These are phyloP conservation scores for Hemileccinum impolitum DNA, from an alignment of 768 basidiomycete species.

Conservation along the genomic window DNA sequence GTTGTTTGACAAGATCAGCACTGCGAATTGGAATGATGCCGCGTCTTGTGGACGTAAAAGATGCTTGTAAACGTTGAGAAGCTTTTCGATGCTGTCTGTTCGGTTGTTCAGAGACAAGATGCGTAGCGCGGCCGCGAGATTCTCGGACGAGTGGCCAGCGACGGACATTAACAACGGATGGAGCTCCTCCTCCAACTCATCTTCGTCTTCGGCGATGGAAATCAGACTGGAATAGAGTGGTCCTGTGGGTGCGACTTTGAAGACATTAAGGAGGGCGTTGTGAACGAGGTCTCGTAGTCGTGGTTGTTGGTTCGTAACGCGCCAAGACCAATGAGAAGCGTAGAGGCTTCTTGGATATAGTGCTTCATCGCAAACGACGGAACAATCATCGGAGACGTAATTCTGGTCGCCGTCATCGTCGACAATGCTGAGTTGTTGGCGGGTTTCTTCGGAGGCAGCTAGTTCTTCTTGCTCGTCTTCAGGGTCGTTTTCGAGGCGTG, in stretches of 20 bases:
- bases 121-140: slow-evolving; percentile 52
- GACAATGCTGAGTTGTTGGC: slow-evolving; percentile 8
- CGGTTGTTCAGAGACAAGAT: slow-evolving; percentile 43
- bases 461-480: slow-evolving; percentile 27
- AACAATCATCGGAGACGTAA: slow-evolving; percentile 21
- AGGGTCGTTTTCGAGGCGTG: slow-evolving; percentile 10
- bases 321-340: slow-evolving; percentile 51
- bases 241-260: slow-evolving; percentile 47
- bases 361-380: slow-evolving; percentile 20
- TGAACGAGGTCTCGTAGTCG: slow-evolving; percentile 45
- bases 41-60: slow-evolving; percentile 63
- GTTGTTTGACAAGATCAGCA: slow-evolving; percentile 34
- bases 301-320: slow-evolving; percentile 38
- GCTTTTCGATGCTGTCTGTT: slow-evolving; percentile 32
- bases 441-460: neutral
- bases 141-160: slow-evolving; percentile 49
- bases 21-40: slow-evolving; percentile 42
- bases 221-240: slow-evolving; percentile 44
- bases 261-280: slow-evolving; percentile 42
- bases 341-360: slow-evolving; percentile 34
- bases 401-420: slow-evolving; percentile 34
- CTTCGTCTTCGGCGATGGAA: slow-evolving; percentile 34
- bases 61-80: slow-evolving; percentile 47
- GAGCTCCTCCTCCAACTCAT: slow-evolving; percentile 34
- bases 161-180: slow-evolving; percentile 34